Percentiles rank a stretch among this genome's conserved stretches.
These are phyloP conservation scores for Juglanconis juglandina DNA, from an alignment of 2,329 filamentous ascomycete genomes.

Conservation along the genomic window DNA sequence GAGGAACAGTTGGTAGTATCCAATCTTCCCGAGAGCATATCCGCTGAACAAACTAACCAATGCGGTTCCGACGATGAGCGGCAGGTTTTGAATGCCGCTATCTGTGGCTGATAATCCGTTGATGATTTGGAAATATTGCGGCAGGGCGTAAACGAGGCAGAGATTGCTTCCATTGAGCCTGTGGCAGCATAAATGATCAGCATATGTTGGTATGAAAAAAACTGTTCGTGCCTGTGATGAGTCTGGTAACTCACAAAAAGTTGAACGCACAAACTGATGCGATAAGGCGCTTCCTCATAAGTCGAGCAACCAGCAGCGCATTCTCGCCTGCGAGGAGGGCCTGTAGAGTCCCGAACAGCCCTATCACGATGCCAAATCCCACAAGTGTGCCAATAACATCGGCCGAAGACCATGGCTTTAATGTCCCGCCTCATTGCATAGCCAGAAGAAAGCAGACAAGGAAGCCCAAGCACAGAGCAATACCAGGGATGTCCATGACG, in stretches of 20 bases:
- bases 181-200: background rate
- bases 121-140: slow-evolving; percentile 7
- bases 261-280: no score
- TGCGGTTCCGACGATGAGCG: background rate
- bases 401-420: slow-evolving; percentile 34
- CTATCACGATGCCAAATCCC: slow-evolving; percentile 25
- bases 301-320: no score
- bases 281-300: no score
- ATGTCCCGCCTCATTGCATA: slow-evolving; percentile 43
- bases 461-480: slow-evolving; percentile 26
- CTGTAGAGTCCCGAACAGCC: no score
- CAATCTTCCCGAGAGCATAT: slow-evolving; percentile 28
- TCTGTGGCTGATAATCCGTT: background rate
- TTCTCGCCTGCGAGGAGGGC: no score
- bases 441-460: slow-evolving; percentile 45
- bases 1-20: slow-evolving; percentile 25
- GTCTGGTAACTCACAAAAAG: no score
- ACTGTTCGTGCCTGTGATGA: no score
- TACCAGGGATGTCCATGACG: slow-evolving; percentile 26
- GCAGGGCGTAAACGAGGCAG: slow-evolving; percentile 1
- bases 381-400: slow-evolving; percentile 35
- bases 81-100: background rate
- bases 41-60: slow-evolving; percentile 23
- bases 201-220: no score
- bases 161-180: slow-evolving; percentile 32